phyloP scores from a whole-genome alignment of 78 protist genomes.

The Dictyostelium purpureum region DNA sequence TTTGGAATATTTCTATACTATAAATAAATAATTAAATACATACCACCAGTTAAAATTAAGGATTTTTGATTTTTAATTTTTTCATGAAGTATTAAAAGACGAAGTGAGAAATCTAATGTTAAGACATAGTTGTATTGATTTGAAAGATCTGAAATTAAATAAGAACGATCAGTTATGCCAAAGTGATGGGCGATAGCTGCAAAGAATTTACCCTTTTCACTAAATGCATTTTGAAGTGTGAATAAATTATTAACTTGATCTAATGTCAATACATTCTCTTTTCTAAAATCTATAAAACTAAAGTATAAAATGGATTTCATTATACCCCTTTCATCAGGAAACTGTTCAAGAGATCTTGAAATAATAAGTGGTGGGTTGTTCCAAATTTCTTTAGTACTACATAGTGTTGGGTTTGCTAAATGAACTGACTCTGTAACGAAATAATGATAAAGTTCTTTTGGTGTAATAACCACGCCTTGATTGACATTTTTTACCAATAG shows the following conservation, averaged over 20 bases:
- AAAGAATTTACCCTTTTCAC: background rate
- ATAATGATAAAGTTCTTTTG: background rate
- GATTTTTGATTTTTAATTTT: conserved; percentile 38
- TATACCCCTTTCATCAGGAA: background rate
- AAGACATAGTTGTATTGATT: conserved; percentile 35
- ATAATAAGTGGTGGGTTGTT: conserved; percentile 14
- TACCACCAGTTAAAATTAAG: conserved; percentile 62
- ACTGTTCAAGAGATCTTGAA: background rate
- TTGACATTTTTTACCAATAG: background rate
- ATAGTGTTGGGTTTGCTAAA: conserved; percentile 15
- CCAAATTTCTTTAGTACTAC: background rate
- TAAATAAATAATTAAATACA: too few relatives aligned
- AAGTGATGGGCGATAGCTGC: background rate
- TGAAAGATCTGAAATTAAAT: background rate
- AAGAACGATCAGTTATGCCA: background rate
- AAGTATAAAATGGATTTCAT: background rate
- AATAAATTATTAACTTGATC: background rate
- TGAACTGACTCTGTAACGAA: background rate
- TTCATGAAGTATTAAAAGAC: conserved; percentile 41
- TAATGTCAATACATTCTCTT: too few relatives aligned
- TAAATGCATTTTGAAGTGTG: background rate
- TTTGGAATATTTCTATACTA: too few relatives aligned
- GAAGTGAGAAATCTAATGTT: conserved; percentile 49
- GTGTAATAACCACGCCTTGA: background rate
- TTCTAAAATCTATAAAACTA: background rate